Evolutionary conservation across 352 stramenopile genomes (phyloP).

Genomic region (Phytophthora foliorum): DNA sequence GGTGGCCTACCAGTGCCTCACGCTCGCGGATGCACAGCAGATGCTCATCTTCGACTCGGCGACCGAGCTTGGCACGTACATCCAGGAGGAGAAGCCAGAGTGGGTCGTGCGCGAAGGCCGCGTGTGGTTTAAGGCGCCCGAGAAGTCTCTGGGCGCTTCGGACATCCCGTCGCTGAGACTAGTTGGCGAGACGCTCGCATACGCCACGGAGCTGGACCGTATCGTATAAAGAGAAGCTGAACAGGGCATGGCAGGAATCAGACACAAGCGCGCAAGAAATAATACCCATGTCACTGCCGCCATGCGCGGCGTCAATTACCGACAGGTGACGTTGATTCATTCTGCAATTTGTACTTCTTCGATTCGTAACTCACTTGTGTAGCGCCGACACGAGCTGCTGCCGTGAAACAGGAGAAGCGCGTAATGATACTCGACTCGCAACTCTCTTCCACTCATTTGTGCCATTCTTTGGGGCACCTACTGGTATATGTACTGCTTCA

Average conservation of each 20-base stretch:
- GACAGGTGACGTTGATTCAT: slow-evolving; percentile 26
- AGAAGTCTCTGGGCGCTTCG: slow-evolving; percentile 85
- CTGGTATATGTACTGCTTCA: slow-evolving; percentile 38
- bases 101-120: slow-evolving; percentile 89
- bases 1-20: slow-evolving; percentile 94
- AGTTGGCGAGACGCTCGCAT: slow-evolving; percentile 95
- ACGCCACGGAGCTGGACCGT: slow-evolving; percentile 96
- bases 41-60: slow-evolving; percentile 95
- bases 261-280: slow-evolving; percentile 16
- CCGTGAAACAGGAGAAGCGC: neutral
- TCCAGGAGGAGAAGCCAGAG: slow-evolving; percentile 90
- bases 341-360: slow-evolving; percentile 38
- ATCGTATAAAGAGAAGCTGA: slow-evolving; percentile 77
- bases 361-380: slow-evolving; percentile 35
- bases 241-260: neutral
- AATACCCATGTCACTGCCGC: slow-evolving; percentile 7
- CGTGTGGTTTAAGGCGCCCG: slow-evolving; percentile 93
- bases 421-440: slow-evolving; percentile 7
- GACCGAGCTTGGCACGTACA: slow-evolving; percentile 87
- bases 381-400: neutral
- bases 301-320: slow-evolving; percentile 19
- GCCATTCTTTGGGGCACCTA: slow-evolving; percentile 4
- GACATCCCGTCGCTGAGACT: slow-evolving; percentile 96
- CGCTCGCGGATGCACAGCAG: slow-evolving; percentile 86
- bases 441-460: slow-evolving; percentile 4